Base-by-base conservation (phyloP, 805 yeast species). In the Candida parachauliodes region DNA sequence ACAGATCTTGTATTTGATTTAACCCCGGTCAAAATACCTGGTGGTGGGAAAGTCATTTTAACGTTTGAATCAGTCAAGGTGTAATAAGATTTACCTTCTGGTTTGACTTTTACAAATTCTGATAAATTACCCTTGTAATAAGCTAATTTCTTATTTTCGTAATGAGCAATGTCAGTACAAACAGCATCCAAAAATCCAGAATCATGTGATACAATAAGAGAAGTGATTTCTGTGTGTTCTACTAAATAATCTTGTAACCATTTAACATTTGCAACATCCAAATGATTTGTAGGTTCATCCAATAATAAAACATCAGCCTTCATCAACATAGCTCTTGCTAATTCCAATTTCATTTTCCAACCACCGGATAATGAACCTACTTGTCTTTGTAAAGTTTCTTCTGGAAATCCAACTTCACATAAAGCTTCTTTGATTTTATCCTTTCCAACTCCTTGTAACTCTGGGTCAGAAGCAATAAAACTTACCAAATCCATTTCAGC, bases 291-390 rank as follows among this genome's bases (percentile, higher is more conserved):
- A 62, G 98, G 98, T 77, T 91, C 98, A 67, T 91, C 98, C 57
- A 91, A 75, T 51, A 91, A 72, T 54, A 91, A 75, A 39, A 91
- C 89, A 66, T 91, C 98, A 24, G 98, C 98, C 64, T 82, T 88
- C 88, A 88, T 86, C 51, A 91, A 72, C 96, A 91, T 89, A 25
- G 98, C 98, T 70, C 97, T 83, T n/a, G 98, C 98, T 55, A 91
- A 74, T 67, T 89, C 98, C 50, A 91, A 76, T 69, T 91, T 91
- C 98, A 91, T 91, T 68, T 93, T 93, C 98, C 98, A 91, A 63
- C 98, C 98, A 65, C 98, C 98, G 30, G 96, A 87, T 42, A 91
- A 71, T 2, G 97, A 86, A 27, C 96, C 96, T 41, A 93, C 96
- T 32, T 86, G 77, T 67, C 89, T 97, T 21, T 77, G 76, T 60